Evolutionary conservation across 2,329 filamentous ascomycete species (phyloP), one percentile per base, ranked within the genome.

Genomic region (Colletotrichum sp.): DNA sequence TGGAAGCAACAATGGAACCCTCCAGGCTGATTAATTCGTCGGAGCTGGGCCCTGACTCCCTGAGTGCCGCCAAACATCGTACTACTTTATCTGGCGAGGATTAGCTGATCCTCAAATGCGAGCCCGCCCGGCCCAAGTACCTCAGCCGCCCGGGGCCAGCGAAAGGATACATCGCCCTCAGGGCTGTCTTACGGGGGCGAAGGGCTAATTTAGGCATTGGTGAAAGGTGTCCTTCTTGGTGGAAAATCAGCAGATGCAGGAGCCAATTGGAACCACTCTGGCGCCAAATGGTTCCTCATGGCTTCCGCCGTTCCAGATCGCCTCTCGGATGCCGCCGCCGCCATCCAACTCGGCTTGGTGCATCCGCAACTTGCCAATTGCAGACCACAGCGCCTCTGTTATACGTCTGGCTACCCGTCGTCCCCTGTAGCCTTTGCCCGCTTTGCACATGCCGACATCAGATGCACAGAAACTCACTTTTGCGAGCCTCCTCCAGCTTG

Each of bases 171-270:
- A 21, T 71, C 2, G 15, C 34, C 31, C 15, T 38, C 54, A 54
- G 51, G 58, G 34, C 43, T 47, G 62, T 66, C 71, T 63, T 58
- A 21, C 67, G 18, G 66, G 55, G 62, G 57, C 43, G n/a, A 51
- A 67, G 54, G 34, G 61, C 43, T 34, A 58, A 54, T 64, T 62
- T 66, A 47, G 55, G 38, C 66, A 24, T 63, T 61, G 58, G 36
- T 76, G 70, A 74, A 76, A 76, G 71, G 70, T 76, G 75, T 73
- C 75, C 75, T 69, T 69, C 70, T 73, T 65, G 54, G 70, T 63
- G 69, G 69, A 72, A 72, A 72, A 76, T 76, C 74, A 76, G 74
- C 75, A 76, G 74, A 76, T 76, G 54, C 63, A 69, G 55, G 73
- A 55, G 61, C 67, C 66, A 65, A 65, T 66, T 71, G 68, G 69